Base-by-base conservation (phyloP, 2,329 filamentous ascomycete species). In the Colletotrichum acutatum region DNA sequence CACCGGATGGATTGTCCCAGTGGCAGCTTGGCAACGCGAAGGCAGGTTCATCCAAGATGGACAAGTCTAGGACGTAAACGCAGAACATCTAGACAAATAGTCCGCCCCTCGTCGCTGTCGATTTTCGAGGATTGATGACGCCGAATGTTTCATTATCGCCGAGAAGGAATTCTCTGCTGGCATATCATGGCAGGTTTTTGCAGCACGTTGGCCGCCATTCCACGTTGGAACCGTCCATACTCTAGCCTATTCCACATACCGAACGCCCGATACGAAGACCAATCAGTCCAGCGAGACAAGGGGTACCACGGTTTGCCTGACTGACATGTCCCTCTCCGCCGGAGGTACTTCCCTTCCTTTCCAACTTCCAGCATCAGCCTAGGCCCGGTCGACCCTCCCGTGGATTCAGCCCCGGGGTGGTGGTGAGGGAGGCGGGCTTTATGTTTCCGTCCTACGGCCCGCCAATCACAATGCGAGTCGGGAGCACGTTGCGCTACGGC, bases 241-340 rank as follows among this genome's bases (percentile, higher is more conserved):
- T 53, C 46, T 72, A 69, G 46, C 71, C 71, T 24, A 24, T 65
- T 73, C 65, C 46, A 42, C 46, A 26, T 53, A 73, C 71, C 71
- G 61, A 71, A 52, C 59, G 56, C 30, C 34, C 28, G 26, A 61
- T 12, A 59, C 24, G 16, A 57, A 57, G 52, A n/a, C 61, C 57
- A 12, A 24, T 19, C 22, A 30, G 34, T 57, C 34, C 28, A 49
- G 24, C 12, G 16, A 34, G 2, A 57, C 30, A 24, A 11, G 19
- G 42, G 54, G 54, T 72, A 72, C 59, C 16, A 24, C 60, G 11
- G 11, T n/a, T 19, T 26, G n/a, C 30, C 4, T 59, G 32, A 42
- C 22, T 19, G 59, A 49, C 53, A 72, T 64, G 66, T 72, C 56
- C 34, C 32, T 64, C 30, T 16, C 19, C 24, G n/a, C n/a, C 53